Evolutionary conservation across 1,139 yeast genomes (phyloP).

Genomic region (Yamadazyma membranifaciens): DNA sequence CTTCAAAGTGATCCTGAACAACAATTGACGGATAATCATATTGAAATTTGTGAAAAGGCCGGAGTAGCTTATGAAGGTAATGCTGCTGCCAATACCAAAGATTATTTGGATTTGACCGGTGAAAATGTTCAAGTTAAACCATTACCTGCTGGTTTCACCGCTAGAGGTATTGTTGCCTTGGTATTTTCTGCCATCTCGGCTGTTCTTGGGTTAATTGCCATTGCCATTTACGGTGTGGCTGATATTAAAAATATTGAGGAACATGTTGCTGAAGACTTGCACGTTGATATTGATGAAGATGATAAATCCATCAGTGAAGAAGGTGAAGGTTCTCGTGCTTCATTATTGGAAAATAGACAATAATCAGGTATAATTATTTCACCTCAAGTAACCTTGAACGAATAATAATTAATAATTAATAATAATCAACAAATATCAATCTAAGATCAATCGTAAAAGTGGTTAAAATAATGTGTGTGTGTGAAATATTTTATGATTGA

Average conservation of each 20-base stretch:
- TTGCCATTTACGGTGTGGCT: slow-evolving; percentile 60
- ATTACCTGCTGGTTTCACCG: slow-evolving; percentile 67
- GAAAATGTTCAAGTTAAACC: slow-evolving; percentile 55
- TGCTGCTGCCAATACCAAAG: slow-evolving; percentile 61
- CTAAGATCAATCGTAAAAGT: slow-evolving; percentile 2
- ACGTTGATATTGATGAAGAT: slow-evolving; percentile 48
- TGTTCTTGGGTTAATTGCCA: slow-evolving; percentile 53
- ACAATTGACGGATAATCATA: slow-evolving; percentile 45
- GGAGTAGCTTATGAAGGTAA: slow-evolving; percentile 54
- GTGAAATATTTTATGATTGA: slow-evolving; percentile 6
- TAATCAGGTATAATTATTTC: slow-evolving; percentile 1
- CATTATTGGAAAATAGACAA: slow-evolving; percentile 7
- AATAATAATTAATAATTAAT: neutral
- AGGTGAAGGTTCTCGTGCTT: slow-evolving; percentile 4
- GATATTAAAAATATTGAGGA: slow-evolving; percentile 64
- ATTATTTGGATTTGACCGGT: slow-evolving; percentile 56
- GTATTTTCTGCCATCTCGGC: slow-evolving; percentile 57
- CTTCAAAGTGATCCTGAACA: slow-evolving; percentile 40
- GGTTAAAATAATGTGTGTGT: slow-evolving; percentile 10
- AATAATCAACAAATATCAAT: neutral
- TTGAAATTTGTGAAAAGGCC: slow-evolving; percentile 44
- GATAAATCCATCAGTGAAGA: slow-evolving; percentile 17
- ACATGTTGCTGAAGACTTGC: slow-evolving; percentile 58
- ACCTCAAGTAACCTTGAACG: neutral
- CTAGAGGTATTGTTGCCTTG: slow-evolving; percentile 66